Evolutionary conservation across 768 basidiomycete genomes (phyloP).

Genomic region (Amanita pseudoporphyria): DNA sequence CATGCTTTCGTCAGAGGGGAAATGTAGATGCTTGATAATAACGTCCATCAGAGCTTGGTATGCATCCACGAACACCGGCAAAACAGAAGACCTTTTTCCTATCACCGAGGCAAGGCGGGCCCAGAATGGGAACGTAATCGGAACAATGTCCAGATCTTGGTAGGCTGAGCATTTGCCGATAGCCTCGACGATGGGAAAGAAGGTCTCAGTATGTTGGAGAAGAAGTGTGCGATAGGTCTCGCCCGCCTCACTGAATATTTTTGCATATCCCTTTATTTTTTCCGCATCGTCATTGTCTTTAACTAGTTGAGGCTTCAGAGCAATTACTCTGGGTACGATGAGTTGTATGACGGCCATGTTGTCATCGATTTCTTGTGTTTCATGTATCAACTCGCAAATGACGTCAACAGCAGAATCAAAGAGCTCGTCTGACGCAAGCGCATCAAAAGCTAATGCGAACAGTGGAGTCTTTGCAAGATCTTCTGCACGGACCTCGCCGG

Average conservation of each 20-base stretch:
- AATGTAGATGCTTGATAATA: slow-evolving; percentile 86
- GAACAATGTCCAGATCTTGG: slow-evolving; percentile 90
- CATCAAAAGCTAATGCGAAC: slow-evolving; percentile 75
- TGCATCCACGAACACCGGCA: slow-evolving; percentile 72
- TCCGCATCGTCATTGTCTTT: slow-evolving; percentile 72
- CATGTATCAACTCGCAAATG: slow-evolving; percentile 91
- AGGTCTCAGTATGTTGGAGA: slow-evolving; percentile 82
- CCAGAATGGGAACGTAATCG: slow-evolving; percentile 98
- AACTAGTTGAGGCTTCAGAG: slow-evolving; percentile 51
- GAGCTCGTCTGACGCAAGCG: slow-evolving; percentile 73
- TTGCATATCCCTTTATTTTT: slow-evolving; percentile 79
- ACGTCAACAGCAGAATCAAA: slow-evolving; percentile 92
- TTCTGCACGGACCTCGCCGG: slow-evolving; percentile 68
- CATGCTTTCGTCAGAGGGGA: slow-evolving; percentile 64
- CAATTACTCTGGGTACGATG: slow-evolving; percentile 81
- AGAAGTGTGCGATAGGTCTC: slow-evolving; percentile 90
- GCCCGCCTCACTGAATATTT: slow-evolving; percentile 94
- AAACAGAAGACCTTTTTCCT: slow-evolving; percentile 61
- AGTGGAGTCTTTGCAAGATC: slow-evolving; percentile 69
- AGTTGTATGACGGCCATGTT: slow-evolving; percentile 83
- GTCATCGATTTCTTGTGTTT: slow-evolving; percentile 95
- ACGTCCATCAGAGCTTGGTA: slow-evolving; percentile 78
- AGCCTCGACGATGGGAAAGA: slow-evolving; percentile 92
- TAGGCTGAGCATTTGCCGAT: slow-evolving; percentile 91
- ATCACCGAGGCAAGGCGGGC: slow-evolving; percentile 90